These are phyloP conservation scores for Neoarthrinium moseri DNA, from an alignment of 2,329 filamentous ascomycete species.

Conservation along the genomic window DNA sequence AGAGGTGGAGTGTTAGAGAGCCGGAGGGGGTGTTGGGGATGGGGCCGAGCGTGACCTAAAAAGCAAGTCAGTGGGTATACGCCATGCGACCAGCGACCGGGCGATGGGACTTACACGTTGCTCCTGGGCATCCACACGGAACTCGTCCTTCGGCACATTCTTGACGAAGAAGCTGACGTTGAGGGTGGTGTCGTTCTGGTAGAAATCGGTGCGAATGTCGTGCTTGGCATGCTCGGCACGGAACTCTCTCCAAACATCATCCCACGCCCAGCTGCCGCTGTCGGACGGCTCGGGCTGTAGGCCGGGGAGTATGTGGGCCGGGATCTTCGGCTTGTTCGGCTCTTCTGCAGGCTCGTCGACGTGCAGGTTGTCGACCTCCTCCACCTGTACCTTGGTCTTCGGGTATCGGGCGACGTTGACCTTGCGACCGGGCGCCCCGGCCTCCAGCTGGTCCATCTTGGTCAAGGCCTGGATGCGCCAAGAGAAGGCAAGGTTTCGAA, in stretches of 20 bases:
- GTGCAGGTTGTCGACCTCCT: conserved; percentile 1
- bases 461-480: conserved; percentile 48
- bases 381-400: conserved; percentile 14
- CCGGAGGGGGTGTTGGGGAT: conserved; percentile 53
- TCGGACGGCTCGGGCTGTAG: not conserved
- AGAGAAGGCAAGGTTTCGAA: conserved; percentile 39
- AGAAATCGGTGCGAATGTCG: conserved; percentile 38
- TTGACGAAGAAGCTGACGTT: conserved; percentile 40
- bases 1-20: conserved; percentile 62
- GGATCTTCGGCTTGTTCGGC: not conserved
- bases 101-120: conserved; percentile 15
- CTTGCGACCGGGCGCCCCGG: conserved; percentile 45
- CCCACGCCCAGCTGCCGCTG: conserved; percentile 12
- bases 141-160: conserved; percentile 37
- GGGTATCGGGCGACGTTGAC: conserved; percentile 37
- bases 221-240: conserved; percentile 20
- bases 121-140: conserved; percentile 34
- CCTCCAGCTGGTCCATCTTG: conserved; percentile 41
- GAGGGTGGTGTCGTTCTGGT: conserved; percentile 35
- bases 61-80: not conserved
- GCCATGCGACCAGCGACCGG: not conserved
- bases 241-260: conserved; percentile 20
- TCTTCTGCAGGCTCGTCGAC: conserved; percentile 5
- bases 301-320: conserved; percentile 1
- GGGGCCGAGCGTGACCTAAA: conserved; percentile 18